A percentile compares a stretch with the other conserved stretches of the same genome.
These are phyloP conservation scores for Trichoderma semiorbis DNA, from an alignment of 2,329 filamentous ascomycete genomes.

Conservation along the genomic window DNA sequence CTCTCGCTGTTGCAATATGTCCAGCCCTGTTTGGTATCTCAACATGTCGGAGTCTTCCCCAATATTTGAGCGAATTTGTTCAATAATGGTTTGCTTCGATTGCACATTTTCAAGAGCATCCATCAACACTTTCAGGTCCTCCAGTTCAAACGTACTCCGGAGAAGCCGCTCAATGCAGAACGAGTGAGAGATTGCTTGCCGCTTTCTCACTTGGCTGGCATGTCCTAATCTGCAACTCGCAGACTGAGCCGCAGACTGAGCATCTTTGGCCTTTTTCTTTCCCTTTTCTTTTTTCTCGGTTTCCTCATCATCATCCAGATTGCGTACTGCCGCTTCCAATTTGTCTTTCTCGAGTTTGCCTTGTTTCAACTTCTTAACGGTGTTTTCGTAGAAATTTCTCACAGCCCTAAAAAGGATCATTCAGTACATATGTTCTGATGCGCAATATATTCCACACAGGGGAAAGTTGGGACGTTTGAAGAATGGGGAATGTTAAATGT, in stretches of 20 bases:
- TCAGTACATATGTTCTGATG: not conserved
- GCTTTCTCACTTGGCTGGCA: slow-evolving; percentile 2
- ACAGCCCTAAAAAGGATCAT: not conserved
- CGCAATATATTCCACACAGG: too few species aligned
- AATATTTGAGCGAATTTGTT: not conserved
- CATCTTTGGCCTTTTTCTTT: not conserved
- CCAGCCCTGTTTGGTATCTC: slow-evolving; percentile 20
- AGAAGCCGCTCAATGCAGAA: slow-evolving; percentile 31
- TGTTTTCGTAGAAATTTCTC: not conserved
- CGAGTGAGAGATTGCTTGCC: slow-evolving; percentile 27
- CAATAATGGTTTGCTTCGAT: not conserved
- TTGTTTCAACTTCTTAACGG: not conserved
- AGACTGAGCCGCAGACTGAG: too few species aligned
- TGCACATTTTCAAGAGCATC: not conserved
- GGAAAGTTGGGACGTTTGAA: not conserved
- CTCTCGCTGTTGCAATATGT: not conserved
- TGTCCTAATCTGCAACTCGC: not conserved
- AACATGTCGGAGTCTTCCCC: slow-evolving; percentile 12
- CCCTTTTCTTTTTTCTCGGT: not conserved
- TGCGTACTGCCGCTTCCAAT: not conserved
- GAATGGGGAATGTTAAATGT: not conserved
- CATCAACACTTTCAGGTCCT: not conserved
- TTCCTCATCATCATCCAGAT: not conserved
- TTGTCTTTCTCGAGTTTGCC: not conserved
- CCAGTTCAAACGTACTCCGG: not conserved